Percentiles rank a stretch among this genome's conserved stretches.
Conservation (phyloP, 257 asterid genomes). For the Solanum neorickii region DNA sequence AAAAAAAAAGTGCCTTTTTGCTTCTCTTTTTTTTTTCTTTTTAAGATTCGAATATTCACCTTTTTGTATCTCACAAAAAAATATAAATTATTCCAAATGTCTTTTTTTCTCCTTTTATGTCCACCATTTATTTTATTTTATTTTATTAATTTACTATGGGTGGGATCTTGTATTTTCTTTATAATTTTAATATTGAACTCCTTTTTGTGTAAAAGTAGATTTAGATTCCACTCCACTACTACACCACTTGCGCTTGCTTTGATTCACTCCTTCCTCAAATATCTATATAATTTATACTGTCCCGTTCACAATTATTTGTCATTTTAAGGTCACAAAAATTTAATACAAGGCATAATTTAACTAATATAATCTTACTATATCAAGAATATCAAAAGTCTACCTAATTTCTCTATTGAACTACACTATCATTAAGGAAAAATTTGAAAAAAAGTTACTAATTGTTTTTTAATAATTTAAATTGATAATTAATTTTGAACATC, state of each 20-base stretch:
- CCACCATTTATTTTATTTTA: neutral
- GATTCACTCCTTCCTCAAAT: neutral
- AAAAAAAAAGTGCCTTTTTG: neutral
- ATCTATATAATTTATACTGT: too few species aligned
- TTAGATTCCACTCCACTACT: neutral
- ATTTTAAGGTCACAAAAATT: accelerated
- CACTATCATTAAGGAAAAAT: too few species aligned
- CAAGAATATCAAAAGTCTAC: too few species aligned
- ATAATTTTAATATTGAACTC: neutral
- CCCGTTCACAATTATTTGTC: too few species aligned
- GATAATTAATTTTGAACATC: too few species aligned
- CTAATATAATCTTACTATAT: too few species aligned
- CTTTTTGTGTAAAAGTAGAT: neutral
- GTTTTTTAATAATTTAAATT: too few species aligned
- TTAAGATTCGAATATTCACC: neutral
- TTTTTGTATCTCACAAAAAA: neutral
- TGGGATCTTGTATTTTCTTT: neutral
- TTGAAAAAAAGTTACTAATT: too few species aligned
- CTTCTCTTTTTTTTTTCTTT: neutral
- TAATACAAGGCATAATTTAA: accelerated
- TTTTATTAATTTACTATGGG: neutral
- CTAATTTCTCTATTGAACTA: too few species aligned
- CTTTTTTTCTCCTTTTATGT: neutral
- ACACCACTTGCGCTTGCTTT: neutral
- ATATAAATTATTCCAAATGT: neutral